Base-by-base conservation (phyloP, 306 rosid species). In the Cyamopsis tetragonoloba region DNA sequence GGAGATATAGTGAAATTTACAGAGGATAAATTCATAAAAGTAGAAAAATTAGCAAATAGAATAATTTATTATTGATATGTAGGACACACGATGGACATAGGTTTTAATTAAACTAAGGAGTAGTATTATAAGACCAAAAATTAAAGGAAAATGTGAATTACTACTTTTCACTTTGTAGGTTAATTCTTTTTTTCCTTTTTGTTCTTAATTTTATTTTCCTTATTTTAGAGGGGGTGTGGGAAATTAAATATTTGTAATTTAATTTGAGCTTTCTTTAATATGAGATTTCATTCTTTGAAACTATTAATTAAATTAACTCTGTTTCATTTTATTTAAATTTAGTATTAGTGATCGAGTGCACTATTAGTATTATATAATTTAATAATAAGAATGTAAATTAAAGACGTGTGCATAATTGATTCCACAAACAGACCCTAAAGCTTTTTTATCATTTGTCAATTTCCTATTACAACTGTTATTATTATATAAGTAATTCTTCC, bases 341-440 rank as follows among this genome's bases (percentile, higher is more conserved):
- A 34, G 4, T 4, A 64, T 26, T 34, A 58, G 57, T 56, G 70
- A n/a, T n/a, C n/a, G n/a, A 73, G 86, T 71, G 81, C 76, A 74
- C 60, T 30, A 70, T 18, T 66, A 2, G n/a, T n/a, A n/a, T n/a
- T n/a, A n/a, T n/a, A n/a, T n/a, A 48, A 50, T 34, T 4, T 39
- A 68, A 61, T 41, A 65, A 69, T 26, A 65, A 57, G 42, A 30
- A 13, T 9, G 7, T 14, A 22, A 32, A 28, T 12, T 60, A 59
- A 77, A 55, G 75, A 63, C 34, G 79, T 47, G 72, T 80, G 79
- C 70, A 83, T 89, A 79, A 85, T 84, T 85, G 95, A 78, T 79
- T 77, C 85, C 84, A 73, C 90, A 67, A 58, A 76, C 51, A 30
- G n/a, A 61, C 31, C 53, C 39, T 31, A 34, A 31, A 4, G 19